phyloP scores from a whole-genome alignment of 2,329 filamentous ascomycete species.

The Orbilia ellipsospora region DNA sequence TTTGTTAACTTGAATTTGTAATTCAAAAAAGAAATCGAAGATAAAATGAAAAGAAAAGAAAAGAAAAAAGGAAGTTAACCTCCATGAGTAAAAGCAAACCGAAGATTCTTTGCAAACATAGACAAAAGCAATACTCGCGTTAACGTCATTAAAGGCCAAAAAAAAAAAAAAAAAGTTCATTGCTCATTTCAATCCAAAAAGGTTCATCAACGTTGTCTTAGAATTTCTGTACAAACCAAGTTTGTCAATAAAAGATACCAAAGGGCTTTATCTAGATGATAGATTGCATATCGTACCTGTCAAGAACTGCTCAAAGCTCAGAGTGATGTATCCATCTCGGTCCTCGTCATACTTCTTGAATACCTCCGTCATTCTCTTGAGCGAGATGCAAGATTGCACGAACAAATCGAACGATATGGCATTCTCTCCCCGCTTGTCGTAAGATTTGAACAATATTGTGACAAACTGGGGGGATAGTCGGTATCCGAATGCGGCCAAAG shows the following conservation, averaged over 20 bases:
- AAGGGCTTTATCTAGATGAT: too few relatives aligned
- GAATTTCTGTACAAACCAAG: conserved; percentile 53
- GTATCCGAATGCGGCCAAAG: conserved; percentile 92
- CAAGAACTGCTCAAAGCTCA: conserved; percentile 81
- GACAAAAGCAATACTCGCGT: conserved; percentile 7
- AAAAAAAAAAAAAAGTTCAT: conserved; percentile 1
- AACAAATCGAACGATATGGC: conserved; percentile 81
- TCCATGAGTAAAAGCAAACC: conserved; percentile 1
- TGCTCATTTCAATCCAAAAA: conserved; percentile 19
- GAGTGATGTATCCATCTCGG: conserved; percentile 87
- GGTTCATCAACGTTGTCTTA: conserved; percentile 56
- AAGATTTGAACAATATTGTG: conserved; percentile 84
- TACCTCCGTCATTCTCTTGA: conserved; percentile 98
- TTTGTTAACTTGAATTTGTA: not conserved
- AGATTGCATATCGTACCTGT: conserved; percentile 4
- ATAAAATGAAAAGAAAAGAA: conserved; percentile 1
- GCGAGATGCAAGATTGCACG: conserved; percentile 93
- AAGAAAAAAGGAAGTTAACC: not conserved
- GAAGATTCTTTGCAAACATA: not conserved
- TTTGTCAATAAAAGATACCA: not conserved
- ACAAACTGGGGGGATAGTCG: conserved; percentile 86
- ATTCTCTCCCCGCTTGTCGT: conserved; percentile 75
- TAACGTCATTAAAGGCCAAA: conserved; percentile 8
- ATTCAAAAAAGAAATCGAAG: conserved; percentile 1
- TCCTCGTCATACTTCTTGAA: conserved; percentile 99